A percentile compares a stretch with the other conserved stretches of the same genome.
Conservation (phyloP, 768 basidiomycete species). For the Lentinula sp. region DNA sequence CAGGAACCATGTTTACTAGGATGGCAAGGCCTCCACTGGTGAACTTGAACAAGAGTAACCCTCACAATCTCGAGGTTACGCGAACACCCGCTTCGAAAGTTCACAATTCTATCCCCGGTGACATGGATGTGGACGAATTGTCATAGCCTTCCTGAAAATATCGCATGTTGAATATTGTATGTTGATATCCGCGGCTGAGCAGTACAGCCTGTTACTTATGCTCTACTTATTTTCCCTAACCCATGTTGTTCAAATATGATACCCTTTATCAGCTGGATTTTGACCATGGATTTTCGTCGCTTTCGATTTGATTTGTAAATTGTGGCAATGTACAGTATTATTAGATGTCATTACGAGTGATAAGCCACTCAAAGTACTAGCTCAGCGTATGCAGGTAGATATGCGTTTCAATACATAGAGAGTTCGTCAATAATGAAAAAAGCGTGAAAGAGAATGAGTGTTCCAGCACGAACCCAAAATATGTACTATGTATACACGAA, state of each 20-base stretch:
- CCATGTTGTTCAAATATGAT: no score
- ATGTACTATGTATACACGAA: neutral
- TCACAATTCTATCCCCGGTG: slow-evolving; percentile 16
- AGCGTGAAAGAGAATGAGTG: neutral
- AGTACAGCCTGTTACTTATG: neutral
- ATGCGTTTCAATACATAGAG: neutral
- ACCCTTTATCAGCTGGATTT: no score
- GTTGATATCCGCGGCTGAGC: no score
- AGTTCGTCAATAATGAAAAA: neutral
- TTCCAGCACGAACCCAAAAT: neutral
- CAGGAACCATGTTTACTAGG: slow-evolving; percentile 48
- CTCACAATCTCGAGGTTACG: neutral
- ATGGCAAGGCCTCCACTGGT: slow-evolving; percentile 43
- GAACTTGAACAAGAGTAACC: slow-evolving; percentile 32
- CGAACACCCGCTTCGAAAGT: neutral
- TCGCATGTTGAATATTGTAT: no score
- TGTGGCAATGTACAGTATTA: neutral
- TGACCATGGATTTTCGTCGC: neutral
- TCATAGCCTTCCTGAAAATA: neutral
- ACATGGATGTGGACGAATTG: slow-evolving; percentile 49
- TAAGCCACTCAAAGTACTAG: neutral
- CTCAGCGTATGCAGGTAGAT: neutral
- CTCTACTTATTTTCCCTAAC: neutral
- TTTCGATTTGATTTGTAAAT: neutral
- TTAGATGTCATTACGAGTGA: neutral